A percentile compares a stretch with the other conserved stretches of the same genome.
phyloP scores from a whole-genome alignment of 345 rosid genomes.

The Syzygium jambos region DNA sequence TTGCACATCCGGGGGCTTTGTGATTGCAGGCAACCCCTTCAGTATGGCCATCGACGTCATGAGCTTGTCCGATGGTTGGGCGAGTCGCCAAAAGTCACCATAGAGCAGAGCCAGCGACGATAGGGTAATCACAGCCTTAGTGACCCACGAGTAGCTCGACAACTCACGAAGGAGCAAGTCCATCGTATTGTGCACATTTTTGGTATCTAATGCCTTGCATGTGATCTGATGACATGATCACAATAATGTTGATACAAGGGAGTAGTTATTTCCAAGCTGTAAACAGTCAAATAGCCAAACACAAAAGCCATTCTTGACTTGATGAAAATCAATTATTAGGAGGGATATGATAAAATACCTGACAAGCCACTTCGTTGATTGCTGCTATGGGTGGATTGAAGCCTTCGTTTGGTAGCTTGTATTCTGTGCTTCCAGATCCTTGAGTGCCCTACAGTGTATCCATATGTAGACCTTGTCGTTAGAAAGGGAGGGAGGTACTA shows the following conservation, averaged over 20 bases:
- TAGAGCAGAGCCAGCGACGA: too few relatives aligned
- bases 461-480: neutral
- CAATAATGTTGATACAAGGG: too few relatives aligned
- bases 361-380: conserved; percentile 1
- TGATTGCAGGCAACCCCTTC: neutral
- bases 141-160: neutral
- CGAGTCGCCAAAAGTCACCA: too few relatives aligned
- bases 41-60: too few relatives aligned
- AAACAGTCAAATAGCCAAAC: too few relatives aligned
- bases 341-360: neutral
- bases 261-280: neutral
- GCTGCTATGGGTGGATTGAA: neutral
- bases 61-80: too few relatives aligned
- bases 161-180: neutral
- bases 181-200: neutral
- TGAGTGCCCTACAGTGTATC: too few relatives aligned
- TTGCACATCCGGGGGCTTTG: neutral
- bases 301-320: too few relatives aligned
- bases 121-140: too few relatives aligned
- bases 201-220: neutral
- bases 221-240: neutral
- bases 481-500: too few relatives aligned
- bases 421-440: neutral
- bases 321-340: too few relatives aligned
- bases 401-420: neutral